Base-by-base conservation (phyloP, 2,329 filamentous ascomycete genomes). In the Pseudopyricularia javanii region DNA sequence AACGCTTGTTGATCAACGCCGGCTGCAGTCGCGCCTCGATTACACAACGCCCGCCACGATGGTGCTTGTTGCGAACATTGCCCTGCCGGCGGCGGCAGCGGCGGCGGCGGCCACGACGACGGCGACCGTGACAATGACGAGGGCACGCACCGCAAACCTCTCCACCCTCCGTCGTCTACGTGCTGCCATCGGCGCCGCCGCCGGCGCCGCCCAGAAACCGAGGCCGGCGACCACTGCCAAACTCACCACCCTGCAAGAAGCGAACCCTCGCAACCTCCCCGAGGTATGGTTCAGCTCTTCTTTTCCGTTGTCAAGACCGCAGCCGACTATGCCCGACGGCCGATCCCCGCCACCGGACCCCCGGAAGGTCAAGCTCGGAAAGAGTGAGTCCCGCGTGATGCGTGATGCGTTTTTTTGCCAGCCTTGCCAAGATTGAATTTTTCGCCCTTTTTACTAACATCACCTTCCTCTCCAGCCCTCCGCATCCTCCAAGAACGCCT, bases 401-500 rank as follows among this genome's bases (percentile, higher is more conserved):
- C n/a, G n/a, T n/a, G n/a, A n/a, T n/a, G n/a, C n/a, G n/a, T n/a
- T 15, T 9, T 48, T 33, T 33, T 22, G 22, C 37, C n/a, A n/a
- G n/a, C n/a, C n/a, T n/a, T n/a, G n/a, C n/a, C n/a, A n/a, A n/a
- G 4, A 30, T 30, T 30, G 5, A 30, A 30, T 30, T 30, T 4
- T 30, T 30, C 9, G 4, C 9, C 9, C 28, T 30, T 30, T 30
- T 30, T 30, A 30, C 8, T 50, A 32, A 45, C 17, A 20, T 20
- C n/a, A 43, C 11, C 37, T 8, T 8, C 8, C n/a, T 20, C n/a
- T n/a, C 37, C 60, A 85, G 82, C 82, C 56, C 72, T 86, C 11
- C 74, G 81, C 52, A 75, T 82, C 52, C 75, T 86, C 34, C 82
- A 85, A 70, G 74, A 82, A 57, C 79, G 77, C 57, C 72, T 86